Evolutionary conservation across 176 grass and related monocot species (phyloP), one percentile per base, ranked within the genome.

Genomic region (Phragmites australis): DNA sequence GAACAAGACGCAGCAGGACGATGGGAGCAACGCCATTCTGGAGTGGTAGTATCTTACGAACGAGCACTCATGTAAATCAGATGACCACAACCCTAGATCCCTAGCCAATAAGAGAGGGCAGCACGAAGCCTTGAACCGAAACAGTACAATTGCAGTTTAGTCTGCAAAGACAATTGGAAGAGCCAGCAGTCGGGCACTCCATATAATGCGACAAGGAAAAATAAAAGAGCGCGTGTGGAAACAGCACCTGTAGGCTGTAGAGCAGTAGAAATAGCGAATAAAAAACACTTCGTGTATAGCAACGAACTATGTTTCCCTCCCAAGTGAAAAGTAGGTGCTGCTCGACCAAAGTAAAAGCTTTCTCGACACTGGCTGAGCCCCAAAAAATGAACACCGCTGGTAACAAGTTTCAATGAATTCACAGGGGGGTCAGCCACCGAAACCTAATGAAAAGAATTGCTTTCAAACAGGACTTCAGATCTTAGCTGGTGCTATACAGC

Each of bases 401-500:
- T 40, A 68, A 40, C 61, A 63, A 46, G 81, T 68, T 45, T 34
- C 26, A 57, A 54, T 71, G 29, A 85, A 89, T 64, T 57, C 55
- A 56, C 27, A 48, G 60, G 54, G 19, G 23, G 25, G 23, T 44
- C 83, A 37, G 46, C 67, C 75, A 86, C 18, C 37, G 25, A 41
- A 50, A 72, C 67, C 76, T 85, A 80, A 80, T 14, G 53, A 64
- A 64, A 66, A 53, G 32, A 27, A 55, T 39, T 79, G 44, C 46
- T 70, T 77, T 70, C 59, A 77, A 81, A 81, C 56, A 81, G 71
- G 40, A 55, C 54, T 84, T 62, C 45, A 67, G 55, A 63, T 71
- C 46, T 72, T 81, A 57, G 74, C 85, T 77, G 81, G 76, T 81
- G 62, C 75, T 88, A 60, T 88, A 88, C 85, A 84, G 79, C 70